Evolutionary conservation across 31 red algal genomes (phyloP), one percentile per base, ranked within the genome.

Genomic region (Pterothamnion heteromorphum): DNA sequence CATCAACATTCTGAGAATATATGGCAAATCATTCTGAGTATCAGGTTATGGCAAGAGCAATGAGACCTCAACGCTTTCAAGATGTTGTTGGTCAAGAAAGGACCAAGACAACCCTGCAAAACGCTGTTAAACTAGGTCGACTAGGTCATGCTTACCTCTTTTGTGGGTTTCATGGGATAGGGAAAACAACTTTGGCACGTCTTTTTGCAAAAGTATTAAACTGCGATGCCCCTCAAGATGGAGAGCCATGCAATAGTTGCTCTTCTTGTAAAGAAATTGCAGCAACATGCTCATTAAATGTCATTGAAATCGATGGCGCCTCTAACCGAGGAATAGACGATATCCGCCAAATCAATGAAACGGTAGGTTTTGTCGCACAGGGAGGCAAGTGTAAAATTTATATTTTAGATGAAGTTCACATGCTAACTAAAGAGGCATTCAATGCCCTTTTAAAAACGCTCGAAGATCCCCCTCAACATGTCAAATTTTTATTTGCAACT

Each of bases 71-170:
- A 3, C 74, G 57, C n/a, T 90, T 90, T 34, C n/a, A 81, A 3
- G 88, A 90, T 81, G 64, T 90, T 27, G 4, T 90, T 4, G 88
- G 88, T 3, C 88, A 90, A 81, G 88, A 90, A 4, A 20, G 28
- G 24, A 33, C 80, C 22, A 64, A 80, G 3, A 44, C n/a, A 9
- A 90, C 88, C 3, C 88, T 90, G 4, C 3, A n/a, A 18, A 90
- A 90, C 31, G 88, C 88, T 9, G 33, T 90, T 36, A 23, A 3
- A 34, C n/a, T 5, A 36, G 57, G 35, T 23, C 88, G 88, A 4
- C 9, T 90, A 4, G 72, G 9, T 4, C 88, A 90, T 38, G 88
- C 88, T 4, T 90, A 34, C 64, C n/a, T 90, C 5, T 81, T 90
- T n/a, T n/a, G n/a, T 4, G 88, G 88, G 3, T 9, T 32, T 24